Evolutionary conservation across 306 rosid genomes (phyloP), one percentile per base, ranked within the genome.

Genomic region (Rosa chinensis): DNA sequence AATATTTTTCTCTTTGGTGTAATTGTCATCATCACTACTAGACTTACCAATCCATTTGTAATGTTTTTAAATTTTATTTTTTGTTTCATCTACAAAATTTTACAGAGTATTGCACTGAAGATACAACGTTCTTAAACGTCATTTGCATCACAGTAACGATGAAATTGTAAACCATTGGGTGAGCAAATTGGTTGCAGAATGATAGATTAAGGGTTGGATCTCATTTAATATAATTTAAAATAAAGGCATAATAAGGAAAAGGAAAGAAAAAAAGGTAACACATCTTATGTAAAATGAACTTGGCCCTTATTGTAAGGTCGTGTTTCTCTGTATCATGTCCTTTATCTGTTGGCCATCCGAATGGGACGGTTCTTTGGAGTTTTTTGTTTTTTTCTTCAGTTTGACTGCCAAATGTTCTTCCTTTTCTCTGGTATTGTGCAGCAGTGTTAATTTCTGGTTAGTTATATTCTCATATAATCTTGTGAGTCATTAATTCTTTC

Each of bases 401-500:
- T 32, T 20, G 62, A n/a, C 35, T 28, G 17, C 17, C 9, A 28
- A 50, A 35, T 20, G 6, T 52, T 50, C 5, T 50, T 72, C 43
- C 44, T 43, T n/a, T 52, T 72, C 63, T 73, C 35, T 17, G 48
- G 66, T 11, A 20, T 66, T 67, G 45, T 40, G 23, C 32, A 9
- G 44, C 43, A 42, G 12, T 17, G 21, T 25, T 59, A 39, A 25
- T 14, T 43, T 42, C 28, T 28, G 3, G 14, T 3, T 56, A 5
- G 10, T 58, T 42, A 21, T 8, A 35, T 32, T 47, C 20, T 48
- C 20, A 10, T 56, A 20, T 59, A 55, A n/a, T 39, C 17, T 43
- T 7, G 21, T 42, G 76, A 75, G 79, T 32, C 72, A 35, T 35
- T 14, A 25, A 56, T 66, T 77, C 39, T 69, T 32, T 80, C 20